These are phyloP conservation scores for Aethionema arabicum DNA, from an alignment of 345 rosid species.

Conservation along the genomic window DNA sequence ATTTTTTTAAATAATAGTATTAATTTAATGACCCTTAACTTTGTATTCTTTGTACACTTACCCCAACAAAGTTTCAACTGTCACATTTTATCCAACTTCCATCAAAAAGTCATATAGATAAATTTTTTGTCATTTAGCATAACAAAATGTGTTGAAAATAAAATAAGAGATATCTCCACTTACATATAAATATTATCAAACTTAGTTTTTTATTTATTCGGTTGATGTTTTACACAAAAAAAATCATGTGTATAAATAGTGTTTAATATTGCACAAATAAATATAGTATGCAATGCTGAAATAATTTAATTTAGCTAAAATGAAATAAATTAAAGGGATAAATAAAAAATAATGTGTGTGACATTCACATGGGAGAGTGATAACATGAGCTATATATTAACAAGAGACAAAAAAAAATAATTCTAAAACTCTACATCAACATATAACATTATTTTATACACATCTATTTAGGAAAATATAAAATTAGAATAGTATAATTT, in stretches of 20 bases:
- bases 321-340: not conserved
- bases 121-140: not conserved
- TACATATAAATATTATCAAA: not conserved
- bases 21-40: conserved; percentile 12
- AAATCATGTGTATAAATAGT: no score
- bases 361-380: conserved; percentile 11
- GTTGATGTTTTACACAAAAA: no score
- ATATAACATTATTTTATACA: conserved; percentile 16
- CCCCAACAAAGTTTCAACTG: not conserved
- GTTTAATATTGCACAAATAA: no score
- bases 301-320: no score
- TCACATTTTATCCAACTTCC: conserved; percentile 1
- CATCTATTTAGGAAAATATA: not conserved
- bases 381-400: not conserved
- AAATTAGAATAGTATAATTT: not conserved
- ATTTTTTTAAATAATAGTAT: conserved; percentile 3
- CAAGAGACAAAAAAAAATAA: not conserved
- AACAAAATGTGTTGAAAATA: not conserved
- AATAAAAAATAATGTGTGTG: not conserved
- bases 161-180: not conserved
- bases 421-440: not conserved
- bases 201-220: no score
- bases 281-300: no score
- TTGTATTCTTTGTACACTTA: not conserved
- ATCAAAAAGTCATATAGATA: not conserved